Base-by-base conservation (phyloP, 2,329 filamentous ascomycete species). In the Penicillium fuscoglaucum region DNA sequence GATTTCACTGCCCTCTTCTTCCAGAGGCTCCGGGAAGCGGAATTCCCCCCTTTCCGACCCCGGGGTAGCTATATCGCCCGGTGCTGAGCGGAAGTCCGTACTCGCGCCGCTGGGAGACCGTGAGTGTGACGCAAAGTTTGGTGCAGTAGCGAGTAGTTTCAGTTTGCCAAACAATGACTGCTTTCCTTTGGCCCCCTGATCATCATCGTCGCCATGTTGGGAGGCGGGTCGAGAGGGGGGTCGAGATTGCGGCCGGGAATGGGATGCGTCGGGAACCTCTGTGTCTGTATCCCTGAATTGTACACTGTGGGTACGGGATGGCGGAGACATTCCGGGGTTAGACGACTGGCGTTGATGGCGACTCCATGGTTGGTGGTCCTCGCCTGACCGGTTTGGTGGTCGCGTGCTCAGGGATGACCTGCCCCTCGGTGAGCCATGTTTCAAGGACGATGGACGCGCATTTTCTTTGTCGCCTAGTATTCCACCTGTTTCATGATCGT, bases 151-250 rank as follows among this genome's bases (percentile, higher is more conserved):
- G 55, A 96, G 78, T 4, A 90, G 88, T 71, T 90, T 91, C 62
- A 96, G 75, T 72, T 89, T 92, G 19, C 88, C 88, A 75, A 96
- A 91, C 63, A 96, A 82, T 26, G 88, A 88, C 24, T 84, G 83
- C 55, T 74, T 80, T 59, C 82, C 83, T 73, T 87, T 88, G 57
- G 77, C 79, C 15, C 80, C 73, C 9, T 78, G 77, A 39, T 90
- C 89, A n/a, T 76, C 81, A 52, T 89, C 87, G 46, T 81, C 80
- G 0, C 66, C 72, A 31, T 89, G 86, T 78, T 56, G 39, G 12
- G 53, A 56, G 19, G 21, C 24, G 12, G 49, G 48, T 53, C 83
- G 84, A 5, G 53, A 56, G 17, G 12, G n/a, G 8, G 49, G 49
- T 47, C 84, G 84, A 4, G 83, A 84, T 63, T 87, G 84, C 21